A percentile compares a stretch with the other conserved stretches of the same genome.
phyloP scores from a whole-genome alignment of 441 rosid genomes.

The Monsonia emarginata region DNA sequence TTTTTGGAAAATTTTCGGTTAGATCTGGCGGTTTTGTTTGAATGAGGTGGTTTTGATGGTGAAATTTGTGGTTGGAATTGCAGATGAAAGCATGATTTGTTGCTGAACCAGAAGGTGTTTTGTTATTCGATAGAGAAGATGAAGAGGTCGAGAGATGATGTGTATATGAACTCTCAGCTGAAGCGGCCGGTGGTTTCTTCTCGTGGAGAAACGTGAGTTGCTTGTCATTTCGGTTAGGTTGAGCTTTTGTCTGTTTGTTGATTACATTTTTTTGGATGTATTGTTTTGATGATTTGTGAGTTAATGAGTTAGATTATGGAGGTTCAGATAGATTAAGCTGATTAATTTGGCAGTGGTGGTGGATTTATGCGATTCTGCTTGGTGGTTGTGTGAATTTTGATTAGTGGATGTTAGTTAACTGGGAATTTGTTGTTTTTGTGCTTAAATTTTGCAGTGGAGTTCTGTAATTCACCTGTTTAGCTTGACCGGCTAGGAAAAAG shows the following conservation, averaged over 20 bases:
- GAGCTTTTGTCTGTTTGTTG: constrained; percentile 2
- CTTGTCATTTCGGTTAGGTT: constrained; percentile 4
- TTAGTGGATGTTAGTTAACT: constrained; percentile 12
- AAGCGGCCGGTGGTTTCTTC: constrained; percentile 54
- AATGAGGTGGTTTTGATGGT: constrained; percentile 18
- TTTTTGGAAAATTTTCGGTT: constrained; percentile 20
- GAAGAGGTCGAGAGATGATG: constrained; percentile 81
- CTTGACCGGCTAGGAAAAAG: neutral
- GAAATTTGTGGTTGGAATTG: constrained; percentile 22
- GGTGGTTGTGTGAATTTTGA: constrained; percentile 20
- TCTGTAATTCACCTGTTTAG: neutral
- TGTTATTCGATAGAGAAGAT: constrained; percentile 24
- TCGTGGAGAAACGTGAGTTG: constrained; percentile 61
- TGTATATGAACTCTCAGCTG: constrained; percentile 42
- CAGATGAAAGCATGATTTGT: constrained; percentile 32
- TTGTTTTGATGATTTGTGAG: constrained; percentile 2
- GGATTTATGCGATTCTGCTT: too few species aligned
- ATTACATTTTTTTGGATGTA: neutral
- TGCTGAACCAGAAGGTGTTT: constrained; percentile 20
- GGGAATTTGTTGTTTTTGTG: neutral
- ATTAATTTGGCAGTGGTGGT: constrained; percentile 7
- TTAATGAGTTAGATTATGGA: constrained; percentile 16
- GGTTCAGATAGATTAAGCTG: constrained; percentile 22
- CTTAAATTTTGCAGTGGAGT: neutral
- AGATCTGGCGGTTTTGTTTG: constrained; percentile 36